A percentile compares a stretch with the other conserved stretches of the same genome.
Conservation (phyloP, 108 stramenopile genomes). For the Asterionellopsis glacialis region DNA sequence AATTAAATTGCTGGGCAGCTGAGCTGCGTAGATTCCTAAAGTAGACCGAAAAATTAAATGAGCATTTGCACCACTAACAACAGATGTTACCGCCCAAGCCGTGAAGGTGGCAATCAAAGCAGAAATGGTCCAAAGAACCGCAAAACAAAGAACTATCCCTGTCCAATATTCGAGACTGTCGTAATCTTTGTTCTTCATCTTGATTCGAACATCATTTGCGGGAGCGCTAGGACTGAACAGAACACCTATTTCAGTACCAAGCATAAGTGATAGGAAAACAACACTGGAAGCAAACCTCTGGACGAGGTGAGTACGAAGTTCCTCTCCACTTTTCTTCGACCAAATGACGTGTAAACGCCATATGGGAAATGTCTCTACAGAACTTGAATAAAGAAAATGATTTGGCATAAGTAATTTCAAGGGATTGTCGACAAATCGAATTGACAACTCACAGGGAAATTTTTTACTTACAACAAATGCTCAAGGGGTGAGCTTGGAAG, state of each 20-base stretch:
- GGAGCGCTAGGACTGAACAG: constrained; percentile 28
- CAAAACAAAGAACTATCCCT: constrained; percentile 16
- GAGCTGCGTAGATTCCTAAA: constrained; percentile 27
- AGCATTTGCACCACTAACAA: constrained; percentile 19
- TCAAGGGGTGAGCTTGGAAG: not conserved
- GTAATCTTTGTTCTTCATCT: constrained; percentile 16
- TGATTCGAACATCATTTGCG: constrained; percentile 8
- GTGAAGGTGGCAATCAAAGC: constrained; percentile 27
- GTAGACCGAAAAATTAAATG: constrained; percentile 22
- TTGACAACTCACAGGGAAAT: constrained; percentile 15
- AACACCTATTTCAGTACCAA: constrained; percentile 22
- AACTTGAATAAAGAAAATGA: too few species aligned
- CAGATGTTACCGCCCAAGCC: constrained; percentile 27
- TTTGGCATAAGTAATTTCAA: too few species aligned
- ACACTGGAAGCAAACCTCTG: constrained; percentile 20
- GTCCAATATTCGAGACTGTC: constrained; percentile 12
- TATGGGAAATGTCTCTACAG: constrained; percentile 19
- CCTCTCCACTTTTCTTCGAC: constrained; percentile 20
- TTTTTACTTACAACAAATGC: constrained; percentile 18
- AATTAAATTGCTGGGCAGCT: constrained; percentile 22
- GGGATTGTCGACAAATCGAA: constrained; percentile 25
- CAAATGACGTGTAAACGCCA: constrained; percentile 31
- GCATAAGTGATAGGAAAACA: constrained; percentile 29
- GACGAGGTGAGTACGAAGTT: constrained; percentile 16
- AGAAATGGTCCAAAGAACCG: constrained; percentile 17